These are phyloP conservation scores for Casuarina equisetifolia DNA, from an alignment of 306 rosid genomes.

Conservation along the genomic window DNA sequence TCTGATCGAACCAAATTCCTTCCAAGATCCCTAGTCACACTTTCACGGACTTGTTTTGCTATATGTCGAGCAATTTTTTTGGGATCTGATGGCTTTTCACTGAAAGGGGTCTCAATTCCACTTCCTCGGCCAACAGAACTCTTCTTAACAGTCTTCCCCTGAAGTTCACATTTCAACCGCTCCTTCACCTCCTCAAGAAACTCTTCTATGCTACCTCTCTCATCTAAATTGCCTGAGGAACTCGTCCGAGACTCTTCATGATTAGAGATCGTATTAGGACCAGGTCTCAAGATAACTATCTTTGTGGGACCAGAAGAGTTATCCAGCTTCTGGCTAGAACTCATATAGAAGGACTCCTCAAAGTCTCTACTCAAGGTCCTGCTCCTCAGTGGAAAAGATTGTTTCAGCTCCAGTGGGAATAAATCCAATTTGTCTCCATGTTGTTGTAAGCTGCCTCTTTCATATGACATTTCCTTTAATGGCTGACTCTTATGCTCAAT, in stretches of 20 bases:
- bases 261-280: constrained; percentile 61
- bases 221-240: constrained; percentile 54
- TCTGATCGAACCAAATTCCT: constrained; percentile 57
- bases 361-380: constrained; percentile 76
- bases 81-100: constrained; percentile 71
- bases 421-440: constrained; percentile 36
- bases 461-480: constrained; percentile 34
- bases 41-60: constrained; percentile 75
- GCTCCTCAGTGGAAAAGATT: constrained; percentile 53
- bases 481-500: constrained; percentile 34
- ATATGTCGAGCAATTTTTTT: constrained; percentile 72
- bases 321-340: constrained; percentile 40
- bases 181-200: constrained; percentile 94
- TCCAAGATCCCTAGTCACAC: constrained; percentile 63
- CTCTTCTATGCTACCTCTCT: constrained; percentile 77
- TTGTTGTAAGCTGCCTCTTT: constrained; percentile 31
- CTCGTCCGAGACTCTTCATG: constrained; percentile 63
- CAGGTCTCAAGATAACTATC: constrained; percentile 92
- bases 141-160: constrained; percentile 60
- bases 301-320: constrained; percentile 54
- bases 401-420: constrained; percentile 39
- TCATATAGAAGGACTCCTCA: constrained; percentile 61
- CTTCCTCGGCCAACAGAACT: constrained; percentile 69
- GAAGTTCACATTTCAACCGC: constrained; percentile 73
- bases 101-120: constrained; percentile 75